These are phyloP conservation scores for Rhizophora apiculata DNA, from an alignment of 345 rosid species.

Conservation along the genomic window DNA sequence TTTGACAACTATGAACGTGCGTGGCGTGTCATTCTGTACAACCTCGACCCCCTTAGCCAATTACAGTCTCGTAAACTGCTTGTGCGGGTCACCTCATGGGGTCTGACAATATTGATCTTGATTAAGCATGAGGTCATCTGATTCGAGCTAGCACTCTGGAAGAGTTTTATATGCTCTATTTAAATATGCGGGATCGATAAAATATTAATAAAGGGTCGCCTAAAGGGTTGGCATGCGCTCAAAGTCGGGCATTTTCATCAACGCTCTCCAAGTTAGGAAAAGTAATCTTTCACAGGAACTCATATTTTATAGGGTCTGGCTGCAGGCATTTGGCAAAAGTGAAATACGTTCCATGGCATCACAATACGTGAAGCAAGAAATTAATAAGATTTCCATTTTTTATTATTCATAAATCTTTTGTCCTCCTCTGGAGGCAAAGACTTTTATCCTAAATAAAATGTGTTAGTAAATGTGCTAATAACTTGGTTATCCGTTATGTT, in stretches of 20 bases:
- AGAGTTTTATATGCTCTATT: background rate
- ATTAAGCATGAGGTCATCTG: background rate
- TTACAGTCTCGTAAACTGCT: background rate
- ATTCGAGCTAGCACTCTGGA: background rate
- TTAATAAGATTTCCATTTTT: background rate
- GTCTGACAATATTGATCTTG: background rate
- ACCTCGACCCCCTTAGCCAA: background rate
- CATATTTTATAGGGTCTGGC: background rate
- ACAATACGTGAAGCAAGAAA: too few species aligned
- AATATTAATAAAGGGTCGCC: background rate
- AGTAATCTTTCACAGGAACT: background rate
- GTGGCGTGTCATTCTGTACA: conserved; percentile 2
- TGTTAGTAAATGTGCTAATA: too few species aligned
- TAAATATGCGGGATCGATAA: background rate
- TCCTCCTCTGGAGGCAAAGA: background rate
- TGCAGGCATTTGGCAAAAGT: background rate
- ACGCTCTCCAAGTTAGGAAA: background rate
- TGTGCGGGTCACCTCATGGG: background rate
- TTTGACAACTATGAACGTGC: background rate
- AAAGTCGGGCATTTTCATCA: too few species aligned
- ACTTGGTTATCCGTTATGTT: too few species aligned
- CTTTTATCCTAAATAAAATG: background rate
- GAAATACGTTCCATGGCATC: background rate
- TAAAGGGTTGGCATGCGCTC: background rate
- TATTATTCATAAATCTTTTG: too few species aligned